These are phyloP conservation scores for Dipteronia dyeriana DNA, from an alignment of 345 rosid species.

Conservation along the genomic window DNA sequence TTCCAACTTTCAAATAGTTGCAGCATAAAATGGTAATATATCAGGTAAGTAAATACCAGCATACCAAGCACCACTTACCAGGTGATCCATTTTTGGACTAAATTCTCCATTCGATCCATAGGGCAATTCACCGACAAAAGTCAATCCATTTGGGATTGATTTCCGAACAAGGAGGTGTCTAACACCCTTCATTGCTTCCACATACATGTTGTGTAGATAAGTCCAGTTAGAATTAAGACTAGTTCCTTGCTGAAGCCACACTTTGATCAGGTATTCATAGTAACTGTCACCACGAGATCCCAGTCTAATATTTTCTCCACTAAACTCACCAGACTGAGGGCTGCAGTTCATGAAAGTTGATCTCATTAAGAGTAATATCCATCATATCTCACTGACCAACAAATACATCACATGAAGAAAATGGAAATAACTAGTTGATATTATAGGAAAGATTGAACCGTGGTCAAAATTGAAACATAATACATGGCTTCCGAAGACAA, in stretches of 20 bases:
- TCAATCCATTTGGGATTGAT: conserved; percentile 79
- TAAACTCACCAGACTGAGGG: conserved; percentile 84
- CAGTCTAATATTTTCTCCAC: conserved; percentile 88
- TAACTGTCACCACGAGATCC: conserved; percentile 99
- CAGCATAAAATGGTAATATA: background rate
- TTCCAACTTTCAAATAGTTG: background rate
- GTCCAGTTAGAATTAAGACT: conserved; percentile 45
- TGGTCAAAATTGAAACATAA: background rate
- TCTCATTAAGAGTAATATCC: conserved; percentile 10
- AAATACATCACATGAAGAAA: background rate
- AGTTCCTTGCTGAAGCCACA: conserved; percentile 87
- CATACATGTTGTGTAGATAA: conserved; percentile 84
- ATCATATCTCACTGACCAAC: conserved; percentile 6
- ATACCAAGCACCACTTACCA: conserved; percentile 57
- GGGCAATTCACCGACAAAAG: conserved; percentile 96
- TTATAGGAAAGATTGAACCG: background rate
- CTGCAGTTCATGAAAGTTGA: conserved; percentile 43
- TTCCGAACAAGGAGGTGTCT: conserved; percentile 79
- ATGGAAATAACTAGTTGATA: background rate
- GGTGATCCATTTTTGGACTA: conserved; percentile 99
- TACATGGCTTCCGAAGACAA: background rate
- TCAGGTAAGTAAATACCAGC: conserved; percentile 9
- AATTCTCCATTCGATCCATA: conserved; percentile 69
- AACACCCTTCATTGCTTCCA: conserved; percentile 95
- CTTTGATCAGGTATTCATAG: conserved; percentile 92